These are phyloP conservation scores for Trichoderma orchidacearum DNA, from an alignment of 495 filamentous ascomycete genomes.

Conservation along the genomic window DNA sequence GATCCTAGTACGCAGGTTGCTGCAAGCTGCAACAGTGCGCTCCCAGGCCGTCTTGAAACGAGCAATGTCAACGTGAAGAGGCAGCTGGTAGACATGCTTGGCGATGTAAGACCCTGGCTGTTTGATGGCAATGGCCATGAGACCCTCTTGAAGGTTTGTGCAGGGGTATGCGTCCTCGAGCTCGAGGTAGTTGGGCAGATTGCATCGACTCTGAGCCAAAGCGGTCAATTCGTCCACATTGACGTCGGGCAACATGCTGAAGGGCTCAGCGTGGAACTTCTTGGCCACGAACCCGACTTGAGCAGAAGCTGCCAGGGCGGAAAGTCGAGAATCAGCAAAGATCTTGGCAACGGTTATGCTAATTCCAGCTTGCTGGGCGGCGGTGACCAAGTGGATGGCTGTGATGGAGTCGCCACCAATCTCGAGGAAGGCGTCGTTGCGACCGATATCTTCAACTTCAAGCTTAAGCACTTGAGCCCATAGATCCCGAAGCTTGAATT, in stretches of 20 bases:
- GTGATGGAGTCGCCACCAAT: slow-evolving; percentile 22
- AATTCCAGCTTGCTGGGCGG: background rate
- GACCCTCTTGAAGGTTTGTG: slow-evolving; percentile 6
- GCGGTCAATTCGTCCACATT: slow-evolving; percentile 9
- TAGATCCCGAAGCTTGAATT: slow-evolving; percentile 25
- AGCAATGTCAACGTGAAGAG: background rate
- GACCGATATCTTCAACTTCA: background rate
- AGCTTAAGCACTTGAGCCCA: slow-evolving; percentile 26
- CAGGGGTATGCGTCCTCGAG: background rate
- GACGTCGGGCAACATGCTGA: background rate
- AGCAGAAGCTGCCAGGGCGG: background rate
- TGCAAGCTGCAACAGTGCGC: background rate
- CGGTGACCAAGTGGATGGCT: background rate
- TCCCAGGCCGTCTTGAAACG: background rate
- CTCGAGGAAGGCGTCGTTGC: slow-evolving; percentile 34
- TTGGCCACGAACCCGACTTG: background rate
- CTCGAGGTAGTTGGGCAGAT: background rate
- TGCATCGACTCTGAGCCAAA: background rate
- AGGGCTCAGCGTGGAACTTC: background rate
- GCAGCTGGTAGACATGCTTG: background rate
- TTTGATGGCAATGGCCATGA: slow-evolving; percentile 24
- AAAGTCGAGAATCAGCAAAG: background rate
- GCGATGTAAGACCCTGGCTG: background rate
- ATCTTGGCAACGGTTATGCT: background rate
- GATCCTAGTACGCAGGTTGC: background rate